Evolutionary conservation across 2,329 filamentous ascomycete genomes (phyloP), one percentile per base, ranked within the genome.

Genomic region (Plenodomus lindquistii): DNA sequence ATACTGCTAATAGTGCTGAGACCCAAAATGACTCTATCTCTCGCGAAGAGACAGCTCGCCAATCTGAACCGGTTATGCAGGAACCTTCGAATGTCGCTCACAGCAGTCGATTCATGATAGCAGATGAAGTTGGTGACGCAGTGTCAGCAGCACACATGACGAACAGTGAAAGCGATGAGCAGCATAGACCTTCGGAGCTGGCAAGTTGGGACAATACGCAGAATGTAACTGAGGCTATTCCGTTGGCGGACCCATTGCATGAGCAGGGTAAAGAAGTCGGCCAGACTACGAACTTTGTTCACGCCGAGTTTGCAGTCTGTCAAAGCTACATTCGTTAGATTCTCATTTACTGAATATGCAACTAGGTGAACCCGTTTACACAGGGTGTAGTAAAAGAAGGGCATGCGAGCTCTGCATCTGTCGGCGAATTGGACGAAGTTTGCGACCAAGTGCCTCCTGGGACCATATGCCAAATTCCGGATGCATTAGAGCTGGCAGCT

Each of bases 221-320:
- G 4, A 13, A 13, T 31, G 10, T 13, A 31, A 31, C 15, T 31
- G 6, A 15, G 4, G 27, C 11, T 13, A 7, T 13, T 8, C 11
- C 27, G 11, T 11, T 15, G 9, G 27, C 4, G 6, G 15, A 31
- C 4, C 4, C 11, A 15, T 31, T 31, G 15, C 27, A 8, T 31
- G 11, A 31, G 27, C 4, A 4, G 27, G 11, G 27, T 31, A 4
- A 15, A 8, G 27, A 31, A 15, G 6, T 31, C 15, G 27, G 15
- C 11, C 11, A 7, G 9, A 31, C 27, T 13, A 31, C 10, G 4
- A 31, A 31, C 27, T 4, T 11, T 31, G 4, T 31, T 31, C 27
- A 31, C 11, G 11, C 4, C 4, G 27, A 47, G 18, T 24, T 21
- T 44, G 39, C 41, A 51, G 54, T 54, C 40, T 51, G 54, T 56